Conservation (phyloP, 202 grass and related monocot genomes). For the Carex arenaria region DNA sequence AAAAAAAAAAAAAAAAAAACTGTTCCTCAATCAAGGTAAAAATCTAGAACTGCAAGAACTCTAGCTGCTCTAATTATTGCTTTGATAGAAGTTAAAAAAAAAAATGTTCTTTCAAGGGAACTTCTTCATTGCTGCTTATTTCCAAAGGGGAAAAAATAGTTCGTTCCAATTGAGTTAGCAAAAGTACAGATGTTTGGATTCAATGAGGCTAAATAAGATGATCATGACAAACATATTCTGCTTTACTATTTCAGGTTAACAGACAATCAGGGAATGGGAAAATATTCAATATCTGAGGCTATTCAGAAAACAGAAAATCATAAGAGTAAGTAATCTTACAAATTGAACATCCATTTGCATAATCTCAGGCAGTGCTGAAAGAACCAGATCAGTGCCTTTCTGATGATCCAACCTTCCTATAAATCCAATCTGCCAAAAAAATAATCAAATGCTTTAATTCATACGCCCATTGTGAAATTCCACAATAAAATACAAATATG, state of each 20-base stretch:
- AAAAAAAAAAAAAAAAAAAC: not conserved
- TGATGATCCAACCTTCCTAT: constrained; percentile 98
- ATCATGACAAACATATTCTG: not conserved
- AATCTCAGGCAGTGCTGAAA: constrained; percentile 55
- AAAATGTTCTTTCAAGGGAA: not conserved
- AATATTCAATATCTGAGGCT: not conserved
- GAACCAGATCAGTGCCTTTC: constrained; percentile 92
- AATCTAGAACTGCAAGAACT: not conserved
- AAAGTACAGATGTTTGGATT: not conserved
- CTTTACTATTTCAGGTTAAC: not conserved
- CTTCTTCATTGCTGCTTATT: not conserved
- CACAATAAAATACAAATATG: not conserved
- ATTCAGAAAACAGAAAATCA: not conserved
- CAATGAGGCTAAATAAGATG: not conserved
- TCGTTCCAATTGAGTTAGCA: not conserved
- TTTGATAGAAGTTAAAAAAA: not conserved
- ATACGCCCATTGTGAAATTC: not conserved
- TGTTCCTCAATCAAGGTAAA: not conserved
- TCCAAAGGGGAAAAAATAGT: not conserved
- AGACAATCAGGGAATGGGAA: not conserved
- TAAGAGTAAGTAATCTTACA: constrained; percentile 44
- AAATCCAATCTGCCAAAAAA: constrained; percentile 78
- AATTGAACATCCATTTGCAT: constrained; percentile 75
- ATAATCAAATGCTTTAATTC: not conserved
- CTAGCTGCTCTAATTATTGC: not conserved